phyloP scores from a whole-genome alignment of 441 rosid species.

The Erodium trifolium region DNA sequence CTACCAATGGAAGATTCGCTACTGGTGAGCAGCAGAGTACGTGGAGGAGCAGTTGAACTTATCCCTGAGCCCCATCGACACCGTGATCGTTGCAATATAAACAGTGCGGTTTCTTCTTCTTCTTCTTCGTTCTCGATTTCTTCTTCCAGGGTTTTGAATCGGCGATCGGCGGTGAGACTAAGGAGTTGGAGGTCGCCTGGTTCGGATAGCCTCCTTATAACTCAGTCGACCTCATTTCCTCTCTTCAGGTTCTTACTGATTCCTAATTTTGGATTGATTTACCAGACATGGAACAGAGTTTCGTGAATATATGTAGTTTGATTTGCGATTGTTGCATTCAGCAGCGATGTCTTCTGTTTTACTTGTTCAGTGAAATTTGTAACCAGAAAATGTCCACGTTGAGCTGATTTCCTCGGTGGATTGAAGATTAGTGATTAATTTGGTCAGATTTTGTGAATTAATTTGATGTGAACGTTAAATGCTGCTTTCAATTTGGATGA shows the following conservation, averaged over 20 bases:
- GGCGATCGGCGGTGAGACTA: conserved; percentile 4
- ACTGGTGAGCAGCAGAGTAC: conserved; percentile 2
- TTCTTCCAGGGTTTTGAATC: not conserved
- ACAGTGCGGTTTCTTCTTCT: not conserved
- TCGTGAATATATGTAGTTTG: not conserved
- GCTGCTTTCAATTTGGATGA: not conserved
- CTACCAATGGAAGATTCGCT: not conserved
- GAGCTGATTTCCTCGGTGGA: conserved; percentile 1
- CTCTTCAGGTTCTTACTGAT: conserved; percentile 1
- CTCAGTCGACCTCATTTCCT: not conserved
- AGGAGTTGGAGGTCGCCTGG: not conserved
- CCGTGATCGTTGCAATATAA: not conserved
- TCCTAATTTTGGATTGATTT: not conserved
- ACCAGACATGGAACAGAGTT: not conserved
- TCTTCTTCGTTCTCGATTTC: not conserved
- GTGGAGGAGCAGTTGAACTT: not conserved
- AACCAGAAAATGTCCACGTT: not conserved
- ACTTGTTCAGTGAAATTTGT: not conserved
- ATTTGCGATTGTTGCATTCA: no score
- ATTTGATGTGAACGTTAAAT: not conserved
- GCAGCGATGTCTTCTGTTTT: no score
- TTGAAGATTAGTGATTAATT: not conserved
- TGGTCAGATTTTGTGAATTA: not conserved
- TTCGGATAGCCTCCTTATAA: not conserved
- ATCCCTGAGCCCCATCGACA: not conserved